Base-by-base conservation (phyloP, 352 stramenopile species). In the Pythium folliculosum region DNA sequence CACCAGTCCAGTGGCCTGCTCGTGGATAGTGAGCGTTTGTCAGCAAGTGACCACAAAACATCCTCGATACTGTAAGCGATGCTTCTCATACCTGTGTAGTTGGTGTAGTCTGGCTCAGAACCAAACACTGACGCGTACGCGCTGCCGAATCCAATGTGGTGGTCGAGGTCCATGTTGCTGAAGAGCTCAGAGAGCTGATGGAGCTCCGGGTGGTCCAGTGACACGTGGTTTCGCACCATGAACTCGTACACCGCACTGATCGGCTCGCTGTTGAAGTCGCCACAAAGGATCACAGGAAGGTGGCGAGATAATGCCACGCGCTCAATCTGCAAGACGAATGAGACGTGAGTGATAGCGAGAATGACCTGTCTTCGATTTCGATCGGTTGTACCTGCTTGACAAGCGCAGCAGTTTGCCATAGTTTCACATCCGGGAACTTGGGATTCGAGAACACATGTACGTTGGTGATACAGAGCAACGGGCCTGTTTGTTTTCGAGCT, bases 371-470 rank as follows among this genome's bases (percentile, higher is more conserved):
- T 2, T 32, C 27, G 2, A 5, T 32, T 6, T 32, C 5, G 27
- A 5, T 32, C 27, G 27, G 27, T 3, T 16, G 40, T 30, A 92
- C 84, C 80, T 95, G 83, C 63, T 97, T 90, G 35, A 97, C 57
- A 5, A 98, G 76, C 54, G 90, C 86, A 50, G 89, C 84, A 32
- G 89, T 91, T 77, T 99, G 98, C 97, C 97, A 99, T 27, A 99
- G 86, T 82, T 99, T 99, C 43, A 99, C 97, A 77, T 99, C 98
- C 17, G 94, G 94, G 66, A 98, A 99, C 71, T 99, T 97, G 52
- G 98, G 98, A 77, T 99, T 98, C 51, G 93, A 98, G 72, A 99
- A 99, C 27, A 99, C 86, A 84, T 99, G 98, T 5, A 98, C 98
- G 70, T 99, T 99, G 1, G 95, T 84, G 62, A 99, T 88, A 73